A percentile compares a stretch with the other conserved stretches of the same genome.
phyloP scores from a whole-genome alignment of 768 basidiomycete species.

The Amanita muscaria region DNA sequence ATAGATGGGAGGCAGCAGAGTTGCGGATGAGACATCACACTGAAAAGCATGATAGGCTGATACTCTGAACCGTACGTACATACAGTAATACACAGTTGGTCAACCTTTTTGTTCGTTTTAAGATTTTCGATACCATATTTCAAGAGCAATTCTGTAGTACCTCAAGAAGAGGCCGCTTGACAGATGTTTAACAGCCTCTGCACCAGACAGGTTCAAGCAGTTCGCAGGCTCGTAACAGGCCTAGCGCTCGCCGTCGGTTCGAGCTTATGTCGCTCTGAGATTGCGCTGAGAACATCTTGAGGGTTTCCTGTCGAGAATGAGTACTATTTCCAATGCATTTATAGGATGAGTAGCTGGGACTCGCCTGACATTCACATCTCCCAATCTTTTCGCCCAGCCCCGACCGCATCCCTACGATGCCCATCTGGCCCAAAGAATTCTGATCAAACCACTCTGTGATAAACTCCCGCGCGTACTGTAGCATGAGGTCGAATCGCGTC shows the following conservation, averaged over 20 bases:
- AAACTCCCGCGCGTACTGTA: slow-evolving; percentile 89
- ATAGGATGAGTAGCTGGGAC: slow-evolving; percentile 67
- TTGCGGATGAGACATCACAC: too few species aligned
- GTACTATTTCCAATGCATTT: neutral
- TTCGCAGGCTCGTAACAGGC: slow-evolving; percentile 80
- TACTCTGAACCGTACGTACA: too few species aligned
- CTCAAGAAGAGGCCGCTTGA: slow-evolving; percentile 89
- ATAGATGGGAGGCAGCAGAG: too few species aligned
- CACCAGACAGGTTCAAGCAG: slow-evolving; percentile 80
- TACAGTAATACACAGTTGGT: too few species aligned
- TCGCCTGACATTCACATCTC: too few species aligned
- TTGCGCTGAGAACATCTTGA: slow-evolving; percentile 81
- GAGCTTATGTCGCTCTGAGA: slow-evolving; percentile 80
- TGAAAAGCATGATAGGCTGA: too few species aligned
- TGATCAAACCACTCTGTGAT: slow-evolving; percentile 98
- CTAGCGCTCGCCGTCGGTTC: slow-evolving; percentile 77
- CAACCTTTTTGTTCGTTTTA: too few species aligned
- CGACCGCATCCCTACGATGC: slow-evolving; percentile 85
- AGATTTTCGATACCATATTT: too few species aligned
- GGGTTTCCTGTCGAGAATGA: slow-evolving; percentile 66
- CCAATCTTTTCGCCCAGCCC: slow-evolving; percentile 86
- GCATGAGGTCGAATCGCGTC: slow-evolving; percentile 82
- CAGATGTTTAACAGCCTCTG: slow-evolving; percentile 89
- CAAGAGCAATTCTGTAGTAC: slow-evolving; percentile 89
- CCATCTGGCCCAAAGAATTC: slow-evolving; percentile 96